Base-by-base conservation (phyloP, 257 asterid genomes). In the Solanum paucissectum region DNA sequence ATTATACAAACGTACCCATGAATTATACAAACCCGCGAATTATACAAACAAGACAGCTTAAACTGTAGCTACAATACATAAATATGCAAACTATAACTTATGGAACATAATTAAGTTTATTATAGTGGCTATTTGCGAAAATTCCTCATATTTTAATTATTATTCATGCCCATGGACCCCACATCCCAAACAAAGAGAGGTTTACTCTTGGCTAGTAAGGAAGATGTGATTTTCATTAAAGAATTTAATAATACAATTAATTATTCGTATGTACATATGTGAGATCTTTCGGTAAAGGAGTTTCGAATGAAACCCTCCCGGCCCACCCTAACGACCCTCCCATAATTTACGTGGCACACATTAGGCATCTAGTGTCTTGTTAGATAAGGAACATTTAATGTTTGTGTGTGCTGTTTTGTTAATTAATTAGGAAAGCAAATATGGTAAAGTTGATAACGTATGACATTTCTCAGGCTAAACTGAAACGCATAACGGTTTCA, bases 151-250 rank as follows among this genome's bases (percentile, higher is more conserved):
- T 42, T 75, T 77, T 6, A 42, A 52, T 36, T 40, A 4, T 7
- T 42, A 25, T 25, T 77, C 62, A 2, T 13, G 27, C 38, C 84
- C 16, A 77, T 3, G 37, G 84, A 79, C 23, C 2, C 38, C n/a
- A 44, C 64, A 79, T n/a, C 23, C 21, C 34, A 75, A 38, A 25
- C 10, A 23, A 37, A 38, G 58, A 75, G 79, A 37, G 6, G 34
- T 58, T 7, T 7, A 18, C 4, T 58, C 25, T 7, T 21, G 9
- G 23, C 1, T 20, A 55, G 25, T 2, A 0, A 9, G 0, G 0
- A 55, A 55, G 11, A 55, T 55, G 1, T 16, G 0, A 16, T 16
- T 52, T 52, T 18, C n/a, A 55, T 55, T 18, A 3, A 33, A 4
- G 37, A 1, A 4, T 34, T 34, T 5, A 34, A 34, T 6, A 34